Evolutionary conservation across 2,329 filamentous ascomycete species (phyloP).

Genomic region (Talaromyces sp.): DNA sequence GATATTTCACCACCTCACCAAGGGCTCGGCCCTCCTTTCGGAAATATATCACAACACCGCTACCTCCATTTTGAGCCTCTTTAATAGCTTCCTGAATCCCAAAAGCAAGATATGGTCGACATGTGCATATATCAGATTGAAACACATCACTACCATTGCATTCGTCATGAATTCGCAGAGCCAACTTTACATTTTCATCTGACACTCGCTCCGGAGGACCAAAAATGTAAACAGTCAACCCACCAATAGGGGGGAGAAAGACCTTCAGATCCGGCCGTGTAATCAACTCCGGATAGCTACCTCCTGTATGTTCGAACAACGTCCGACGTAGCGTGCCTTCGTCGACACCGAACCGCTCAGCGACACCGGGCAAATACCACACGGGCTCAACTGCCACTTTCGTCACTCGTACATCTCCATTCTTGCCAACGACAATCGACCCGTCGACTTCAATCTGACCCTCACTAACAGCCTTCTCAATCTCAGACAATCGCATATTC

Average conservation of each 20-base stretch:
- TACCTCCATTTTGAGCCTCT: conserved; percentile 90
- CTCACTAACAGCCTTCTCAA: conserved; percentile 79
- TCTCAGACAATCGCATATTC: conserved; percentile 94
- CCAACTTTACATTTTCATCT: conserved; percentile 74
- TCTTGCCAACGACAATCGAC: conserved; percentile 82
- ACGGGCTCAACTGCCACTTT: conserved; percentile 96
- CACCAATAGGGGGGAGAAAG: conserved; percentile 92
- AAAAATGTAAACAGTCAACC: conserved; percentile 94
- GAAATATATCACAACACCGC: conserved; percentile 97
- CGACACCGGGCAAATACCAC: conserved; percentile 83
- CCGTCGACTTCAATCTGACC: conserved; percentile 78
- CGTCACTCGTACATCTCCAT: conserved; percentile 85
- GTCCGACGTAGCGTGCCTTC: conserved; percentile 82
- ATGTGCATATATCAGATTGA: conserved; percentile 96
- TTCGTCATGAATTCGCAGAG: conserved; percentile 80
- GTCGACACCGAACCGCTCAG: conserved; percentile 87
- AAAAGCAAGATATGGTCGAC: conserved; percentile 86
- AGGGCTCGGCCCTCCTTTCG: conserved; percentile 93
- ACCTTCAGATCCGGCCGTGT: conserved; percentile 92
- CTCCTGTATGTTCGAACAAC: conserved; percentile 92
- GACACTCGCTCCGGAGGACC: conserved; percentile 93
- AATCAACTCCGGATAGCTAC: conserved; percentile 94
- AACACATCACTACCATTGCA: conserved; percentile 98
- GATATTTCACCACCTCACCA: conserved; percentile 87
- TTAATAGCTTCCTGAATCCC: conserved; percentile 97